Evolutionary conservation across 2,329 filamentous ascomycete species (phyloP).

Genomic region (Claviceps africana): DNA sequence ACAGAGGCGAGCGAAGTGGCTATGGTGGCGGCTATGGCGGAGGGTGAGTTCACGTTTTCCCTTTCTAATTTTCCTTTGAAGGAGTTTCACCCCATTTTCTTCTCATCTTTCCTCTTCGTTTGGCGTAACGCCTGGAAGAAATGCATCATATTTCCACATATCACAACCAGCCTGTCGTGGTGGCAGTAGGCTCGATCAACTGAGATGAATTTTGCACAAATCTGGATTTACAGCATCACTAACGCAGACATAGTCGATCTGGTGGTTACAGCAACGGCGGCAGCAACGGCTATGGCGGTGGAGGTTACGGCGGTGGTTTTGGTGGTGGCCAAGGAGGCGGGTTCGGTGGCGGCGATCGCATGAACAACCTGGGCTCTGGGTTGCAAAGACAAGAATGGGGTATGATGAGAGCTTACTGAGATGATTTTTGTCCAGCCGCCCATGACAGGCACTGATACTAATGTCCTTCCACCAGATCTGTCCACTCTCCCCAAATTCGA

Average conservation of each 20-base stretch:
- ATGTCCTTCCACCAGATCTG: slow-evolving; percentile 42
- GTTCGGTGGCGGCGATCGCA: slow-evolving; percentile 74
- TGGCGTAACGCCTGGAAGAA: not conserved
- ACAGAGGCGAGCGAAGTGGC: slow-evolving; percentile 32
- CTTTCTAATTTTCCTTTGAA: not conserved
- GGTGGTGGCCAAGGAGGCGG: slow-evolving; percentile 22
- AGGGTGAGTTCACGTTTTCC: slow-evolving; percentile 20
- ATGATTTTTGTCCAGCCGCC: not conserved
- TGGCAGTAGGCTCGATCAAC: not conserved
- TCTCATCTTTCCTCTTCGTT: not conserved
- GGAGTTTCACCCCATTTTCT: no score
- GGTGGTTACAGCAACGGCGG: slow-evolving; percentile 18
- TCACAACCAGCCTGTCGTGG: not conserved
- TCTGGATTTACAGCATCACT: slow-evolving; percentile 14
- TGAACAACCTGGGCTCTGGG: slow-evolving; percentile 78
- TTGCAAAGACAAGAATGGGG: slow-evolving; percentile 84
- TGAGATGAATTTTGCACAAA: not conserved
- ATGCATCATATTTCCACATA: not conserved
- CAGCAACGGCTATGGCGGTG: slow-evolving; percentile 16
- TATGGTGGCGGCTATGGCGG: slow-evolving; percentile 22
- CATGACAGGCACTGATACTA: not conserved
- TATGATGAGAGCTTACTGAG: slow-evolving; percentile 30
- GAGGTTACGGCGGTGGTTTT: slow-evolving; percentile 21
- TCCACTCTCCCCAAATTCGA: slow-evolving; percentile 83
- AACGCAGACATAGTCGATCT: slow-evolving; percentile 31